A percentile compares a stretch with the other conserved stretches of the same genome.
Conservation (phyloP, 2,329 filamentous ascomycete genomes). For the Emmonsiellopsis sp. region DNA sequence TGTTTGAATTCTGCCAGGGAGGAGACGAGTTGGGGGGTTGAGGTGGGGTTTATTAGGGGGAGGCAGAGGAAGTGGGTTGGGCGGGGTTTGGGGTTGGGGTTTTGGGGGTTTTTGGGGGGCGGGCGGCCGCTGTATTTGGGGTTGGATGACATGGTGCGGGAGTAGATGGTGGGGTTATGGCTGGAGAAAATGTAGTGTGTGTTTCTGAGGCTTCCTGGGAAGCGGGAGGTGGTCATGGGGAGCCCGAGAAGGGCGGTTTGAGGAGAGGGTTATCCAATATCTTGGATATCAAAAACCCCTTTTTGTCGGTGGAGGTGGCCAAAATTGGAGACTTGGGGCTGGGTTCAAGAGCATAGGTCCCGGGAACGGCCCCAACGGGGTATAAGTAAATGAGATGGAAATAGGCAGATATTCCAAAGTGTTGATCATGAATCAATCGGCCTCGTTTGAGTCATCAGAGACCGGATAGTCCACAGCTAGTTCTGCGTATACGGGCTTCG, state of each 20-base stretch:
- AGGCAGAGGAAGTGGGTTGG: conserved; percentile 40
- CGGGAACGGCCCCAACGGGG: too few species aligned
- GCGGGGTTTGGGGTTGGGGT: conserved; percentile 16
- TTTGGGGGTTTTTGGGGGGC: conserved; percentile 2
- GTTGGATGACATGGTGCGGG: conserved; percentile 3
- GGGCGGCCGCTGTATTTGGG: neutral
- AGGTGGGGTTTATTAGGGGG: conserved; percentile 54
- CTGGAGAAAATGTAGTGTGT: neutral
- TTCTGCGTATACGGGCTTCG: too few species aligned
- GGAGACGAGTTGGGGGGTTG: conserved; percentile 55
- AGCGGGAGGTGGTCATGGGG: neutral
- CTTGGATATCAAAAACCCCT: too few species aligned
- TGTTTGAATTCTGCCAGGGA: conserved; percentile 54
- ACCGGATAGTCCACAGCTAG: too few species aligned
- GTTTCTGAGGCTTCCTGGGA: neutral
- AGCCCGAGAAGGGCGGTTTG: neutral
- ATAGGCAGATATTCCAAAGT: too few species aligned
- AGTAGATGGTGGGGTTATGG: neutral
- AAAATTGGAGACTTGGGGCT: too few species aligned
- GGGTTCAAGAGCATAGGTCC: too few species aligned
- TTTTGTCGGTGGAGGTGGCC: too few species aligned
- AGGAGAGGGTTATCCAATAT: neutral
- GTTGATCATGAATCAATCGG: too few species aligned
- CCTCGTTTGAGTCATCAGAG: too few species aligned
- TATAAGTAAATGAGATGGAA: too few species aligned